A percentile compares a stretch with the other conserved stretches of the same genome.
Conservation (phyloP, 768 basidiomycete genomes). For the Rhizopogon sp. region DNA sequence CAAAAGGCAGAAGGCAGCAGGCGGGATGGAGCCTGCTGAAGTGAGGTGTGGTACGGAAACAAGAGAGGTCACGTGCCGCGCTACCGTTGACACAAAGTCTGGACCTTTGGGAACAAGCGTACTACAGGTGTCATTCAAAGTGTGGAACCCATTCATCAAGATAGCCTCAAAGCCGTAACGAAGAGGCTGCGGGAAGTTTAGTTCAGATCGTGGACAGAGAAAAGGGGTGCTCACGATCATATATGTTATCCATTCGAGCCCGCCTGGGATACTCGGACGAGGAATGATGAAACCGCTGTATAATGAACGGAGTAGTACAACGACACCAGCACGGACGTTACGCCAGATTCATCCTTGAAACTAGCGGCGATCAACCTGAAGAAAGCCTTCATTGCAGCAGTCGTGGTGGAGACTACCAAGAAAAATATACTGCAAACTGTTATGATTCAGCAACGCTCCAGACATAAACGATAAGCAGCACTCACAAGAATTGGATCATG, state of each 20-base stretch:
- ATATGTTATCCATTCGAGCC: constrained; percentile 15
- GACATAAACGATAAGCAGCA: constrained; percentile 15
- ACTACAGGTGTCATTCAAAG: constrained; percentile 30
- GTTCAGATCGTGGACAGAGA: constrained; percentile 27
- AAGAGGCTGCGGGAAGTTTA: constrained; percentile 26
- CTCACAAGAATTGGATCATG: constrained; percentile 16
- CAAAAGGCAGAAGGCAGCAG: no score
- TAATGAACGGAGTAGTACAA: constrained; percentile 34
- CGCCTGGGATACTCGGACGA: constrained; percentile 1
- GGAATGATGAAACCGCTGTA: constrained; percentile 38
- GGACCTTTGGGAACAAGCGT: constrained; percentile 27
- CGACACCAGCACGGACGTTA: constrained; percentile 30
- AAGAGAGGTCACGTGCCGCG: no score
- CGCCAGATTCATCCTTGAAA: constrained; percentile 47
- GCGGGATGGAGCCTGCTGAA: no score
- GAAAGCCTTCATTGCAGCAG: constrained; percentile 67
- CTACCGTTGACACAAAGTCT: no score
- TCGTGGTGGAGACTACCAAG: constrained; percentile 47
- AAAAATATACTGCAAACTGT: constrained; percentile 48
- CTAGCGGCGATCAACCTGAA: constrained; percentile 62
- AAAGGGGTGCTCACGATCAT: constrained; percentile 23
- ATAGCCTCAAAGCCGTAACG: constrained; percentile 16
- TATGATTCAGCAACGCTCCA: constrained; percentile 35
- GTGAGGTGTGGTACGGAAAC: no score
- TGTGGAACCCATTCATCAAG: constrained; percentile 48